Conservation (phyloP, 148 eudicot genomes). For the Camellia granthamiana region DNA sequence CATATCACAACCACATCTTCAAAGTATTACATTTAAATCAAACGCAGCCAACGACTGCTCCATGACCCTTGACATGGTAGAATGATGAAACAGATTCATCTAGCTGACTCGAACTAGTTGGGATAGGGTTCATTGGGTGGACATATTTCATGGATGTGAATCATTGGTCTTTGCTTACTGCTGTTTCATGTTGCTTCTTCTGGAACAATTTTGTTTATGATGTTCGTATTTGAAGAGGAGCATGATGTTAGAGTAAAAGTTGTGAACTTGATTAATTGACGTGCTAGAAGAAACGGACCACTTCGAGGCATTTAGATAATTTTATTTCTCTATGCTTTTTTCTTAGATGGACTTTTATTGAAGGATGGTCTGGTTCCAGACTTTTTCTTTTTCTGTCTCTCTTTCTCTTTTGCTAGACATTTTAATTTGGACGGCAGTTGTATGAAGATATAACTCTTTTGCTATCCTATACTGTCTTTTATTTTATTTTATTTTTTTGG, state of each 20-base stretch:
- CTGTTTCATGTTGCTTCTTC: slow-evolving; percentile 3
- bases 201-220: neutral
- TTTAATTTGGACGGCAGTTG: neutral
- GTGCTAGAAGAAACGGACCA: neutral
- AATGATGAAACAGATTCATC: neutral
- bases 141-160: neutral
- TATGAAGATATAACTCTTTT: neutral
- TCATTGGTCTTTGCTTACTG: slow-evolving; percentile 2
- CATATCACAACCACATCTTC: too few species aligned
- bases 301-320: neutral
- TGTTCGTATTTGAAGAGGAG: neutral
- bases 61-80: neutral
- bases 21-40: too few species aligned
- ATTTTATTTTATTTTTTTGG: neutral
- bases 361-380: neutral
- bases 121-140: neutral
- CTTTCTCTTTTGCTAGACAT: neutral
- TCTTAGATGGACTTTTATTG: neutral
- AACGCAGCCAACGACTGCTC: neutral
- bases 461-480: neutral
- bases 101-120: neutral
- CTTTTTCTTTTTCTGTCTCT: neutral
- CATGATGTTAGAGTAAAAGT: neutral
- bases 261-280: neutral
- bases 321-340: neutral